Base-by-base conservation (phyloP, 495 filamentous ascomycete species). In the Tuber melanosporum region DNA sequence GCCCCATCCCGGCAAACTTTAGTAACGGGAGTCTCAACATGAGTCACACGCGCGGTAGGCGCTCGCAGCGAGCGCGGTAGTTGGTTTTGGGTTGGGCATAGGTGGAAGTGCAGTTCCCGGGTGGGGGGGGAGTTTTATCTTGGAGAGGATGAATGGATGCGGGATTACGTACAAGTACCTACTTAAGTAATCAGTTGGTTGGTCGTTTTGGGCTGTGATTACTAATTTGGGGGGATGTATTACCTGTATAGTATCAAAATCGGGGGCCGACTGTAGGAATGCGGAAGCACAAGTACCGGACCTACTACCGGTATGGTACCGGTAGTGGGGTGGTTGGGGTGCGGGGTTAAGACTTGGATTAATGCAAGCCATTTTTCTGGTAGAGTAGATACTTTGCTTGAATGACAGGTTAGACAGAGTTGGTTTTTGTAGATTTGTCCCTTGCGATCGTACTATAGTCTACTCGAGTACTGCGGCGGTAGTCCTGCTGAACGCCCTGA, bases 1-100 rank as follows among this genome's bases (percentile, higher is more conserved):
- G 57, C 17, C 26, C 26, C 4, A 36, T 17, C 57, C 57, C 32
- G 7, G 3, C 26, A 36, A 32, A 32, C 57, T 66, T 66, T 66
- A 3, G 57, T 66, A 32, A 66, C 3, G 57, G 57, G 12, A 8
- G 26, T 32, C 1, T 66, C 5, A 3, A 19, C 26, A 32, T 66
- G 26, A 66, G 57, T 66, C 57, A 66, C 57, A 36, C 57, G 12
- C 57, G 57, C 57, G 57, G 57, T 66, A 66, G 57, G 26, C 57
- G 57, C 57, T 36, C 10, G 57, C n/a, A 12, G 57, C 8, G 57
- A 66, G 57, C 57, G 57, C 57, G 57, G 57, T 15, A 66, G 57
- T 66, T 66, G 14, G 32, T 2, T 36, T 36, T 19, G 26, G 26
- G 57, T 5, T 36, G 2, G 7, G 52, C 9, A 62, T 26, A 0